Percentiles rank a stretch among this genome's conserved stretches.
These are phyloP conservation scores for Avena atlantica DNA, from an alignment of 176 grass and related monocot genomes.

Conservation along the genomic window DNA sequence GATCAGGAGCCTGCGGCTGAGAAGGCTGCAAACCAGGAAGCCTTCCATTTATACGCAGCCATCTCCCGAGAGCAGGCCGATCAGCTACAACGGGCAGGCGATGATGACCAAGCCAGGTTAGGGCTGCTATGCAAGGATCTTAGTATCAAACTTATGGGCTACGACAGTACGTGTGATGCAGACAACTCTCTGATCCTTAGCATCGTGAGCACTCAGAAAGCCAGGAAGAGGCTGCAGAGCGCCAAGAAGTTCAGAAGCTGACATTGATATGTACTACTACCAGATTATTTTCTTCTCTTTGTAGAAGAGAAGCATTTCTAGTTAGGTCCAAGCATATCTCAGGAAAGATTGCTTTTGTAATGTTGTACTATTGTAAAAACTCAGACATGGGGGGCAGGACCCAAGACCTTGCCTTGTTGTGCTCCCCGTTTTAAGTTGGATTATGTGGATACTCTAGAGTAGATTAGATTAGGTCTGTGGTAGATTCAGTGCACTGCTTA, in stretches of 20 bases:
- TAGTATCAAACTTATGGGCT: constrained; percentile 76
- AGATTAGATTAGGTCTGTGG: background rate
- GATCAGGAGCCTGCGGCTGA: constrained; percentile 32
- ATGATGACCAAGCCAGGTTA: constrained; percentile 60
- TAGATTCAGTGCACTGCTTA: background rate
- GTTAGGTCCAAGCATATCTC: background rate
- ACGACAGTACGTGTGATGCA: constrained; percentile 51
- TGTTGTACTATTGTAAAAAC: background rate
- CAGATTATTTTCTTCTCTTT: background rate
- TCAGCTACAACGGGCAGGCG: constrained; percentile 50
- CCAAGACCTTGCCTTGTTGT: background rate
- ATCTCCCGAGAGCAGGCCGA: constrained; percentile 59
- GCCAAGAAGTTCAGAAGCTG: constrained; percentile 50
- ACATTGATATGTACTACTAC: constrained; percentile 10
- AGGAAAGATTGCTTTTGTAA: background rate
- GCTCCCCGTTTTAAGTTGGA: background rate
- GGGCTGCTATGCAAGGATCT: constrained; percentile 70
- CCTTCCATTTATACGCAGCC: constrained; percentile 64
- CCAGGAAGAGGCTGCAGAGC: constrained; percentile 47
- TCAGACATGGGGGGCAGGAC: background rate
- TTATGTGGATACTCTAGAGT: background rate
- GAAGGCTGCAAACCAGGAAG: constrained; percentile 21
- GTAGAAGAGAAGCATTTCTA: constrained; percentile 28
- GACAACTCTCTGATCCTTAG: constrained; percentile 61
- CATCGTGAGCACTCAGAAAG: constrained; percentile 59